Evolutionary conservation across 75 land plant species (phyloP).

Genomic region (Picea glauca): DNA sequence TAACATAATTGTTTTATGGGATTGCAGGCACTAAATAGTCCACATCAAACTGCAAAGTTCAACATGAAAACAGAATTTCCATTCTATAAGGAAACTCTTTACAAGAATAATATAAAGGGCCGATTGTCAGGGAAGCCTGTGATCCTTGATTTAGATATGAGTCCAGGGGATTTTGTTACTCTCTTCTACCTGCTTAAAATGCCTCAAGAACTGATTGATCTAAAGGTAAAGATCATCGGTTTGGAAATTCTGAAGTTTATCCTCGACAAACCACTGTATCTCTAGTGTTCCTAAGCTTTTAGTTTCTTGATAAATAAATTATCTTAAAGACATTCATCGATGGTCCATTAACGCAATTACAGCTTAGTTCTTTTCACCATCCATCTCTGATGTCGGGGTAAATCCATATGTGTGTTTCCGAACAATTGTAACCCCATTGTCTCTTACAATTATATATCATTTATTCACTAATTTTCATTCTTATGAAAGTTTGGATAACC

Average conservation of each 20-base stretch:
- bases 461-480: not conserved
- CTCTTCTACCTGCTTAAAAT: slow-evolving; percentile 73
- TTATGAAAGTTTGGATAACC: not conserved
- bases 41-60: slow-evolving; percentile 61
- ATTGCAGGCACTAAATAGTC: slow-evolving; percentile 53
- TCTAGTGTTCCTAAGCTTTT: too few relatives aligned
- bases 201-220: slow-evolving; percentile 55
- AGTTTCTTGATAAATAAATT: too few relatives aligned
- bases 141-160: slow-evolving; percentile 89
- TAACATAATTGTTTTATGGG: not conserved
- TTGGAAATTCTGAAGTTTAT: not conserved
- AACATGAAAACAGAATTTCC: slow-evolving; percentile 75
- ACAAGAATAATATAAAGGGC: slow-evolving; percentile 36
- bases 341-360: too few relatives aligned
- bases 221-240: slow-evolving; percentile 45
- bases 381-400: too few relatives aligned
- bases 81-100: slow-evolving; percentile 42
- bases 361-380: too few relatives aligned
- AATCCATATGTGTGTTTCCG: too few relatives aligned
- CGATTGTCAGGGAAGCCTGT: slow-evolving; percentile 41
- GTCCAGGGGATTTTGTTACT: slow-evolving; percentile 86
- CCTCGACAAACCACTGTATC: too few relatives aligned
- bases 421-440: not conserved
- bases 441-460: not conserved
- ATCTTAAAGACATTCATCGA: too few relatives aligned